Evolutionary conservation across 352 stramenopile species (phyloP).

Genomic region (Globisporangium uncinulatum): DNA sequence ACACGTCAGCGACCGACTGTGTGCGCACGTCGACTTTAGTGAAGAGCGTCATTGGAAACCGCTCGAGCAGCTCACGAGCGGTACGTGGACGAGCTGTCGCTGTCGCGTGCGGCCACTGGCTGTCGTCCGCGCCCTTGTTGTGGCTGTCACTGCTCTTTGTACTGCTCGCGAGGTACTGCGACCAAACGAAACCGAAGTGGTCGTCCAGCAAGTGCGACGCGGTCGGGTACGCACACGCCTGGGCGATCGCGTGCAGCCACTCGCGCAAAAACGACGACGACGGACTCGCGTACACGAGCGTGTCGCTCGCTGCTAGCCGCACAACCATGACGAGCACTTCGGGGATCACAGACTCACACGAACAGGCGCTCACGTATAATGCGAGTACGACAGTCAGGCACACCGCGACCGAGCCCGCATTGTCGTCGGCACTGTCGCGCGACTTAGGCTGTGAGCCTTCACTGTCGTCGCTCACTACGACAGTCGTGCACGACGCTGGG

Average conservation of each 20-base stretch:
- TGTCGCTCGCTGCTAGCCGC: constrained; percentile 30
- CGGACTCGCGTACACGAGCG: constrained; percentile 28
- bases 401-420: constrained; percentile 21
- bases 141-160: background rate
- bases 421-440: background rate
- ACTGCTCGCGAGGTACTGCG: constrained; percentile 11
- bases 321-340: constrained; percentile 48
- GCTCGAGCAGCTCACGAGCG: constrained; percentile 22
- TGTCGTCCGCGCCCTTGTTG: background rate
- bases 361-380: constrained; percentile 67
- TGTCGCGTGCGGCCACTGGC: background rate
- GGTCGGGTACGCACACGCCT: constrained; percentile 42
- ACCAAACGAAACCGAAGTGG: constrained; percentile 66
- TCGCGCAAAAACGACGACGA: constrained; percentile 27
- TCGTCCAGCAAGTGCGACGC: constrained; percentile 45
- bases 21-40: background rate
- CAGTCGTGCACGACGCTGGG: constrained; percentile 1
- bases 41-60: constrained; percentile 29
- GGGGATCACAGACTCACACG: constrained; percentile 43
- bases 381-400: constrained; percentile 44
- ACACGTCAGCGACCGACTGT: background rate
- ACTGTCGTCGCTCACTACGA: background rate
- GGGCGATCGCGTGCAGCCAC: constrained; percentile 41
- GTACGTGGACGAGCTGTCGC: background rate
- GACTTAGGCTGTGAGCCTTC: background rate